phyloP scores from a whole-genome alignment of 2,329 filamentous ascomycete genomes.

The Hypomyces perniciosus region DNA sequence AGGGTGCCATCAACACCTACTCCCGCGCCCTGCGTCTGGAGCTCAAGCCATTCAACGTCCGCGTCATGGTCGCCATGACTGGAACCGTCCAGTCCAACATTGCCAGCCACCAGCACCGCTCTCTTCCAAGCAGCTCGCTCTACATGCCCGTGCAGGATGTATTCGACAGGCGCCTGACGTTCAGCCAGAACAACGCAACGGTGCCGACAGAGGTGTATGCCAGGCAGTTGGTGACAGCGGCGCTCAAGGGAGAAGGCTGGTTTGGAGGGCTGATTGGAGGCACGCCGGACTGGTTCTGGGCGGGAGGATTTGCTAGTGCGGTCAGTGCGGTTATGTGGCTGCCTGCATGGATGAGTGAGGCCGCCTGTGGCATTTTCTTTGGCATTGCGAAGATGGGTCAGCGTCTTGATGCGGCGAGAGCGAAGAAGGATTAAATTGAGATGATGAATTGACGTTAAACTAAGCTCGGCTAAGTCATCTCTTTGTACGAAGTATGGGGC shows the following conservation, averaged over 20 bases:
- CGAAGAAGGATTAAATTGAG: conserved; percentile 18
- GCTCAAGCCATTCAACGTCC: conserved; percentile 47
- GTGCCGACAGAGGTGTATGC: conserved; percentile 41
- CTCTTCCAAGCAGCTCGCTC: conserved; percentile 39
- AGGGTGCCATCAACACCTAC: conserved; percentile 48
- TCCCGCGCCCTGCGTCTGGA: conserved; percentile 49
- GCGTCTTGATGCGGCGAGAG: conserved; percentile 15
- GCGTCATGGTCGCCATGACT: conserved; percentile 52
- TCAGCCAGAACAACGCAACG: conserved; percentile 43
- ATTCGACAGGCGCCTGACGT: conserved; percentile 41
- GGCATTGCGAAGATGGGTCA: conserved; percentile 21
- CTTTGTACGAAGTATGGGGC: too few relatives aligned
- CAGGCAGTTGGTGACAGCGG: conserved; percentile 34
- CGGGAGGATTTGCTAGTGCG: conserved; percentile 24
- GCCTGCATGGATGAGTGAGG: conserved; percentile 25
- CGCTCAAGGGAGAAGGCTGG: conserved; percentile 34
- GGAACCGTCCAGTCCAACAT: conserved; percentile 49
- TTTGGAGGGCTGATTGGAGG: conserved; percentile 28
- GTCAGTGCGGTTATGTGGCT: conserved; percentile 24
- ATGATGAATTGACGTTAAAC: not conserved
- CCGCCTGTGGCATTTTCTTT: conserved; percentile 23
- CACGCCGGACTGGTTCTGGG: conserved; percentile 31
- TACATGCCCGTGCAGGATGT: conserved; percentile 41
- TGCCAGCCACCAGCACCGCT: conserved; percentile 34
- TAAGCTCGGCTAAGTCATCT: not conserved